A percentile compares a stretch with the other conserved stretches of the same genome.
phyloP scores from a whole-genome alignment of 2,329 filamentous ascomycete species.

The Drechslera avenae region DNA sequence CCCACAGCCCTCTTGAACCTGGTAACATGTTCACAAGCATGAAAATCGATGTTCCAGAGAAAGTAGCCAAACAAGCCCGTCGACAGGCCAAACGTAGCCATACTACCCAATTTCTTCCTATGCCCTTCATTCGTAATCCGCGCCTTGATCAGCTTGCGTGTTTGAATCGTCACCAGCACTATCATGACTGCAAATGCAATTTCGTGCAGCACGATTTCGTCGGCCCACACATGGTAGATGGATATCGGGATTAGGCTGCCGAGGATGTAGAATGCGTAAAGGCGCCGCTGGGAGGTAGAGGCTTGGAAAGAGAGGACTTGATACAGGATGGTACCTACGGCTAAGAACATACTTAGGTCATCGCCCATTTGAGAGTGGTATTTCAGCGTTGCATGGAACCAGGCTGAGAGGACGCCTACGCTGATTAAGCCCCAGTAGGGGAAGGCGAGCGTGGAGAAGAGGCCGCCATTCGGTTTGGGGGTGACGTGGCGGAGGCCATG shows the following conservation, averaged over 20 bases:
- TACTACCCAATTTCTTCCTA: conserved; percentile 25
- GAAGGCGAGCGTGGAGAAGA: conserved; percentile 41
- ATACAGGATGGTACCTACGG: conserved; percentile 60
- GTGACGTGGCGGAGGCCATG: conserved; percentile 39
- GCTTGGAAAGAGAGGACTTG: conserved; percentile 53
- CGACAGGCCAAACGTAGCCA: conserved; percentile 43
- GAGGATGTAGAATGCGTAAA: conserved; percentile 34
- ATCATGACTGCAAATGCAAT: conserved; percentile 51
- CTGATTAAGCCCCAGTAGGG: conserved; percentile 52
- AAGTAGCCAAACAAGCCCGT: conserved; percentile 57
- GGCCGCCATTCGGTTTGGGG: conserved; percentile 32
- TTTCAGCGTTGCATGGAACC: conserved; percentile 53
- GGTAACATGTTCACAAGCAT: conserved; percentile 58
- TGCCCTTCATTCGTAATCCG: conserved; percentile 30
- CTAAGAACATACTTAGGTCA: conserved; percentile 64
- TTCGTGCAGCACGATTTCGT: conserved; percentile 49
- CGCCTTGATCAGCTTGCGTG: conserved; percentile 34
- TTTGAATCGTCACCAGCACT: conserved; percentile 43
- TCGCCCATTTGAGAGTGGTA: conserved; percentile 59
- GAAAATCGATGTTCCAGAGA: conserved; percentile 64
- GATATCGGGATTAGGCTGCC: conserved; percentile 41
- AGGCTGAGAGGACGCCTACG: conserved; percentile 51
- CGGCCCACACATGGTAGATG: conserved; percentile 45
- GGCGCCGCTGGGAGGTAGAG: conserved; percentile 27
- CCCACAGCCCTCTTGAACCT: conserved; percentile 54